Evolutionary conservation across 225 moss, liverwort and hornwort genomes (phyloP).

Genomic region (Straminergon stramineum): DNA sequence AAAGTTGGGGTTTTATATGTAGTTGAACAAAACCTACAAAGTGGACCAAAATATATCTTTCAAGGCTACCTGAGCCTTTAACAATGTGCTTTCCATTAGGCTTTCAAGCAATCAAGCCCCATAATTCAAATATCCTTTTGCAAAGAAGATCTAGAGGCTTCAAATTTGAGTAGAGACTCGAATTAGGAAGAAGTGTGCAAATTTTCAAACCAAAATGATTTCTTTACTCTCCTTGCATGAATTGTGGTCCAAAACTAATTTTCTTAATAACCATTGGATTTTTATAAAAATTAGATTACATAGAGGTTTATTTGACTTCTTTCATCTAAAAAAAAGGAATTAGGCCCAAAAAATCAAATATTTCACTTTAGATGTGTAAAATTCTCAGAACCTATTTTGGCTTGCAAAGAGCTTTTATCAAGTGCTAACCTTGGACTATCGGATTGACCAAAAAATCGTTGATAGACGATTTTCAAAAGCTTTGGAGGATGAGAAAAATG

Average conservation of each 20-base stretch:
- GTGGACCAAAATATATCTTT: neutral
- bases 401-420: too few species aligned
- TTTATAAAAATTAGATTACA: neutral
- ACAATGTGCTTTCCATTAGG: neutral
- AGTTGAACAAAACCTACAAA: neutral
- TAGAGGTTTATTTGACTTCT: neutral
- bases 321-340: neutral
- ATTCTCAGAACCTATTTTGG: neutral
- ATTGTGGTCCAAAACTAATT: fast-evolving
- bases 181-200: neutral
- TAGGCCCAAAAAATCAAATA: too few species aligned
- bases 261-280: neutral
- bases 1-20: fast-evolving
- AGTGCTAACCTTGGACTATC: neutral
- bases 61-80: fast-evolving
- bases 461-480: neutral
- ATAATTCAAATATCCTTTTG: neutral
- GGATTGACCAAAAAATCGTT: fast-evolving
- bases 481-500: neutral
- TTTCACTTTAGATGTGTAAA: neutral
- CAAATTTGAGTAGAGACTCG: neutral
- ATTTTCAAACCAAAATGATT: neutral
- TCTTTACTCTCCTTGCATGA: neutral
- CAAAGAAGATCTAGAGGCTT: neutral
- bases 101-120: neutral